Percentiles rank a stretch among this genome's conserved stretches.
Evolutionary conservation across 495 filamentous ascomycete genomes (phyloP).

Genomic region (Pseudoneurospora amorphoporcata): DNA sequence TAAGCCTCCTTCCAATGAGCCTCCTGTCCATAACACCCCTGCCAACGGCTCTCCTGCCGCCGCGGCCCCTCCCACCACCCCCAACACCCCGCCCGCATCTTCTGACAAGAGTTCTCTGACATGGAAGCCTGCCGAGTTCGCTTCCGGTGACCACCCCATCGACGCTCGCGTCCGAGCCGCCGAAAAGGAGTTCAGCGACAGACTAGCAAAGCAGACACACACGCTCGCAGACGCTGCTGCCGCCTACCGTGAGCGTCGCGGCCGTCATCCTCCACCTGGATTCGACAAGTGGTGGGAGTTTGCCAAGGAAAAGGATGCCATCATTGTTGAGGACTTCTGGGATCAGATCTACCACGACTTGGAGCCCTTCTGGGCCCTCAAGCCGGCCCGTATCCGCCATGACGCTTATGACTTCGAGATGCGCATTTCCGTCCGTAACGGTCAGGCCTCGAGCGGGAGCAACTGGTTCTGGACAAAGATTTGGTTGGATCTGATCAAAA

Average conservation of each 20-base stretch:
- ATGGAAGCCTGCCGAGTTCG: slow-evolving; percentile 6
- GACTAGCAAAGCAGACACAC: slow-evolving; percentile 31
- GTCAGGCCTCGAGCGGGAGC: slow-evolving; percentile 43
- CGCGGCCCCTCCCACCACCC: neutral
- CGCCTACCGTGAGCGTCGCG: slow-evolving; percentile 51
- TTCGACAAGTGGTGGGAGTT: slow-evolving; percentile 62
- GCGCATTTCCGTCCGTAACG: slow-evolving; percentile 46
- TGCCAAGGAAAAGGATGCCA: slow-evolving; percentile 45
- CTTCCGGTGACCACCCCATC: slow-evolving; percentile 32
- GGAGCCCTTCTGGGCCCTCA: slow-evolving; percentile 59
- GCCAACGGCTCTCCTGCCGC: neutral
- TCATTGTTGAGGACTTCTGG: slow-evolving; percentile 62
- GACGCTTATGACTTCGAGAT: slow-evolving; percentile 45
- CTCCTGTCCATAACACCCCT: neutral
- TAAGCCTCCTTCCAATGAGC: neutral
- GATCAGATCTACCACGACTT: slow-evolving; percentile 63
- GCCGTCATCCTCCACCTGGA: slow-evolving; percentile 62
- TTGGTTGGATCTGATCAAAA: slow-evolving; percentile 46
- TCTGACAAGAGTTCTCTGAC: neutral
- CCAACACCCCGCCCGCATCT: neutral
- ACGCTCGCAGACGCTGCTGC: slow-evolving; percentile 49
- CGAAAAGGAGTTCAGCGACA: slow-evolving; percentile 28
- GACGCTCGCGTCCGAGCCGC: slow-evolving; percentile 35
- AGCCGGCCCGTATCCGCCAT: slow-evolving; percentile 45
- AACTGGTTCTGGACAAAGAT: slow-evolving; percentile 56